Base-by-base conservation (phyloP, 192 early-diverging fungal species). In the Mortierella hygrophila region DNA sequence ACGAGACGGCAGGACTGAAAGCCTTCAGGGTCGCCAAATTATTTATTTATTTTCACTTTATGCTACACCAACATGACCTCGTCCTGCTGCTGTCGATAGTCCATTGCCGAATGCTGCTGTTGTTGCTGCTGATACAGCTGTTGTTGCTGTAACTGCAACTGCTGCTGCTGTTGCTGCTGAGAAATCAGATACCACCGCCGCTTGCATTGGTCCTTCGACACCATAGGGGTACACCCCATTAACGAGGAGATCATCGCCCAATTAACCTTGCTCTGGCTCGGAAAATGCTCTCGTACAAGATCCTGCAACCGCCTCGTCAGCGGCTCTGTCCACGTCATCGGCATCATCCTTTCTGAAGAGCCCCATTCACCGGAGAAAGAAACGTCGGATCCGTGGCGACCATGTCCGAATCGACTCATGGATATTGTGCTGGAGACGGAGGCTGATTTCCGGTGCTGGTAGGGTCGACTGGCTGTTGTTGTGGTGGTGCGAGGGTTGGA, bases 281-380 rank as follows among this genome's bases (percentile, higher is more conserved):
- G 73, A 40, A 77, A 75, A 18, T 83, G 60, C 26, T 74, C 47
- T n/a, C 35, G 41, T 6, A 83, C 72, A 26, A 83, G 68, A 8
- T 83, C 52, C 73, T 83, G 77, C 6, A 83, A 54, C n/a, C 41
- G 82, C 20, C 76, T 63, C 37, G 76, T 74, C 49, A 83, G 38
- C 2, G 82, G 77, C 32, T 83, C 82, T 35, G 82, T 83, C 82
- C 76, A 83, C 10, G 81, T 83, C 81, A 83, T 83, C 6, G 82
- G 82, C 54, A 77, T 29, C 57, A 47, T 83, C 20, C 82, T 32
- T 16, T 83, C 76, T 40, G 65, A 68, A 4, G 60, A 4, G 10
- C 60, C n/a, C 60, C 26, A 26, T 15, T 65, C 11, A 32, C n/a
- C 60, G 7, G 18, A 49, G 37, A 37, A 37, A 18, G 42, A 32